Evolutionary conservation across 257 asterid genomes (phyloP).

Genomic region (Buddleja alternifolia): DNA sequence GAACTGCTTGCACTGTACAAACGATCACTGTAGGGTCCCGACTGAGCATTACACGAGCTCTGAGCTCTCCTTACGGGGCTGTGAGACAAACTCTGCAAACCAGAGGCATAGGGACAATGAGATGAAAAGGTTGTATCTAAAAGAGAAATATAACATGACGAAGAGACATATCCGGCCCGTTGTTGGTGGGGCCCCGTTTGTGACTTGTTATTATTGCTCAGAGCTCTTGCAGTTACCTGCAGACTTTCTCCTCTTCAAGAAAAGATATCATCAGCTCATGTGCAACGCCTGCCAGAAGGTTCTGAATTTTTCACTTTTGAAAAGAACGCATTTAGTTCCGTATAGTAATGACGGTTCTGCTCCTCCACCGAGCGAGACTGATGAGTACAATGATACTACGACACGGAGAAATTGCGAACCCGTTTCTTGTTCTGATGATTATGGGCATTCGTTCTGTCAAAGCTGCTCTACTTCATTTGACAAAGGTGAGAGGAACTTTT

Average conservation of each 20-base stretch:
- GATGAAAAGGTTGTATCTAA: slow-evolving; percentile 36
- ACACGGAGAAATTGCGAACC: slow-evolving; percentile 40
- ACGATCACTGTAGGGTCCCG: slow-evolving; percentile 24
- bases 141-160: slow-evolving; percentile 46
- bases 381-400: slow-evolving; percentile 25
- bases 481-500: slow-evolving; percentile 30
- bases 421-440: slow-evolving; percentile 63
- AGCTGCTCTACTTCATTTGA: slow-evolving; percentile 50
- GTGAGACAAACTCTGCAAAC: slow-evolving; percentile 42
- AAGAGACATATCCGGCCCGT: slow-evolving; percentile 66
- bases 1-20: slow-evolving; percentile 30
- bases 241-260: slow-evolving; percentile 66
- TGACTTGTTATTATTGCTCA: slow-evolving; percentile 70
- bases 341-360: slow-evolving; percentile 42
- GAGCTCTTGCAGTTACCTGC: slow-evolving; percentile 76
- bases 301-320: slow-evolving; percentile 58
- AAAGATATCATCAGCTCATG: slow-evolving; percentile 62
- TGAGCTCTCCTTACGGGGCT: slow-evolving; percentile 46
- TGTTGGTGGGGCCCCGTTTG: slow-evolving; percentile 81
- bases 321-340: slow-evolving; percentile 60
- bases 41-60: slow-evolving; percentile 47
- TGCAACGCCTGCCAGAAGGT: slow-evolving; percentile 68
- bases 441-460: slow-evolving; percentile 54
- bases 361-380: slow-evolving; percentile 73
- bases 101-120: slow-evolving; percentile 44